Percentiles rank a stretch among this genome's conserved stretches.
phyloP scores from a whole-genome alignment of 2,329 filamentous ascomycete species.

The Thermothelomyces thermophilus region DNA sequence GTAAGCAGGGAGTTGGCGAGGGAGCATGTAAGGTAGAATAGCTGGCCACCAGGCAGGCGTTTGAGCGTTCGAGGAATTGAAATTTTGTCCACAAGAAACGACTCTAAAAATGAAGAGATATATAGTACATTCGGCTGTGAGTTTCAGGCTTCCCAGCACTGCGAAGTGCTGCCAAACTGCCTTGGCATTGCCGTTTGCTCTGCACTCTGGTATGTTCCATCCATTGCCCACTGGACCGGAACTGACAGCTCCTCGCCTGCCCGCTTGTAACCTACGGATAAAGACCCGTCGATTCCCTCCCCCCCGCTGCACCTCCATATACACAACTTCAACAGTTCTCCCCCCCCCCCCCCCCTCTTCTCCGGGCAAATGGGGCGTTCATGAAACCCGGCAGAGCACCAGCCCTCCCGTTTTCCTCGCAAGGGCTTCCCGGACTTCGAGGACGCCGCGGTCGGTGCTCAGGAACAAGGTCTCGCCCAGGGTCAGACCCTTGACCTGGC shows the following conservation, averaged over 20 bases:
- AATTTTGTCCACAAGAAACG: neutral
- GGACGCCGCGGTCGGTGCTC: conserved; percentile 66
- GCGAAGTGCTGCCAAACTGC: neutral
- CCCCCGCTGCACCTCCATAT: neutral
- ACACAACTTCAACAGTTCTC: neutral
- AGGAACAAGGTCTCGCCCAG: conserved; percentile 80
- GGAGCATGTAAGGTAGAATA: conserved; percentile 15
- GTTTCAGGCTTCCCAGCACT: neutral
- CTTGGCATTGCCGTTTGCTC: neutral
- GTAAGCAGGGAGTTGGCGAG: conserved; percentile 14
- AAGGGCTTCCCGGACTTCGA: conserved; percentile 78
- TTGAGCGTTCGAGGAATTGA: conserved; percentile 6
- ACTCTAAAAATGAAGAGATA: neutral
- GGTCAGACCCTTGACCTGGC: conserved; percentile 66
- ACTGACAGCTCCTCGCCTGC: conserved; percentile 1
- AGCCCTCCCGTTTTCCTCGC: conserved; percentile 75
- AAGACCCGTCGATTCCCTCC: neutral
- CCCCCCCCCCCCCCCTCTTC: neutral
- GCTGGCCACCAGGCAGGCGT: conserved; percentile 16
- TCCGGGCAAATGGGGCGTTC: too few species aligned
- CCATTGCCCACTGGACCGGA: neutral
- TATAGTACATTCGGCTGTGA: conserved; percentile 6
- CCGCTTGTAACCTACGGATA: conserved; percentile 8
- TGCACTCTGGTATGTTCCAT: neutral
- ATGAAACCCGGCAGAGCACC: conserved; percentile 64